These are phyloP conservation scores for Gynochthodes officinalis DNA, from an alignment of 257 asterid species.

Conservation along the genomic window DNA sequence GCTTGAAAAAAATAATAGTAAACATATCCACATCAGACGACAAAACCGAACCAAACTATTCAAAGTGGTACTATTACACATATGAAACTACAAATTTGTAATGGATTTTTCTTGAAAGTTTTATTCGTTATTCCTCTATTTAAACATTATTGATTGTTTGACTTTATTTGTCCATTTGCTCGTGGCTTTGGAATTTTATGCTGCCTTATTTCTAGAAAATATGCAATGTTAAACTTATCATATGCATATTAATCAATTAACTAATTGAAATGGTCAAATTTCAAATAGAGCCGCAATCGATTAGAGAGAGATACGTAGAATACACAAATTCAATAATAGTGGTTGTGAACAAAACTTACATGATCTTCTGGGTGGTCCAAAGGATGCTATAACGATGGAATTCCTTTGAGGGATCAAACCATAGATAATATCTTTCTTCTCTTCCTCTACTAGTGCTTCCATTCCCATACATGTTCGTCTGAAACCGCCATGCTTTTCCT, in stretches of 20 bases:
- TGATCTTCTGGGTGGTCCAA: constrained; percentile 76
- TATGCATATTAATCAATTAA: neutral
- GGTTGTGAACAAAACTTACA: constrained; percentile 43
- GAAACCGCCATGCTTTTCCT: constrained; percentile 94
- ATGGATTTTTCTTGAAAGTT: constrained; percentile 5
- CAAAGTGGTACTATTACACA: too few relatives aligned
- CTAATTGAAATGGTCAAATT: constrained; percentile 48
- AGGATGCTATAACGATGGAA: constrained; percentile 71
- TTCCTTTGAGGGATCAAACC: constrained; percentile 85
- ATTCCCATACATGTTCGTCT: constrained; percentile 91
- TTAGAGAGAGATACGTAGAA: neutral
- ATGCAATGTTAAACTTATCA: too few relatives aligned
- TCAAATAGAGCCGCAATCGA: constrained; percentile 23
- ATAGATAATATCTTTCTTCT: constrained; percentile 79
- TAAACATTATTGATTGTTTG: neutral
- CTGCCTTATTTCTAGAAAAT: too few relatives aligned
- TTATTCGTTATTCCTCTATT: neutral
- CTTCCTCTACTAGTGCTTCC: constrained; percentile 91
- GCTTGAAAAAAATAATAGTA: too few relatives aligned
- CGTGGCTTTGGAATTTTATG: neutral
- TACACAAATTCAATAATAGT: constrained; percentile 26
- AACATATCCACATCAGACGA: too few relatives aligned
- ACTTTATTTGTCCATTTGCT: neutral
- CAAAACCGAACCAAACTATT: too few relatives aligned
- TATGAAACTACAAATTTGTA: too few relatives aligned